A percentile compares a stretch with the other conserved stretches of the same genome.
phyloP scores from a whole-genome alignment of 768 basidiomycete species.

The Russula sp. region DNA sequence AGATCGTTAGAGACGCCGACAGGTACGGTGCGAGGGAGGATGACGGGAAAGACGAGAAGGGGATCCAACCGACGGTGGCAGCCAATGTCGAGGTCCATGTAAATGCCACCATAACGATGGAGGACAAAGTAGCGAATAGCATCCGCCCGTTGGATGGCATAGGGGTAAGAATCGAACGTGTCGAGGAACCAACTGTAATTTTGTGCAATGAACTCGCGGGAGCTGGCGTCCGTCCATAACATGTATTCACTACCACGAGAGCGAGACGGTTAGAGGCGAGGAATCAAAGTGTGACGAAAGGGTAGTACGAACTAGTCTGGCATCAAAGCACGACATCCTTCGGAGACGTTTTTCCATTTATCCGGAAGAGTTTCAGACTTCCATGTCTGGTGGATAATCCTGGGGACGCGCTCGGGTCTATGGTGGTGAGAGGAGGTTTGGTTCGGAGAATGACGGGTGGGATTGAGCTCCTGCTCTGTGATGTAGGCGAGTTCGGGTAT shows the following conservation, averaged over 20 bases:
- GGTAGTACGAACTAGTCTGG: slow-evolving; percentile 78
- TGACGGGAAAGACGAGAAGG: slow-evolving; percentile 76
- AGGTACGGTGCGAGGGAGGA: slow-evolving; percentile 92
- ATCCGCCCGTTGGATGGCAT: slow-evolving; percentile 92
- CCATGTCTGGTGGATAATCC: slow-evolving; percentile 98
- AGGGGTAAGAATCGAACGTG: slow-evolving; percentile 88
- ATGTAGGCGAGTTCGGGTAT: slow-evolving; percentile 77
- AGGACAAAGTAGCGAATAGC: slow-evolving; percentile 98
- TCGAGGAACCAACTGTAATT: slow-evolving; percentile 90
- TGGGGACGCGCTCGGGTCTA: slow-evolving; percentile 70
- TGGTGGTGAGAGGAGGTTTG: slow-evolving; percentile 59
- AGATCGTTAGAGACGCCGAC: slow-evolving; percentile 98
- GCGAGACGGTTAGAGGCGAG: slow-evolving; percentile 11
- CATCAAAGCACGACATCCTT: slow-evolving; percentile 86
- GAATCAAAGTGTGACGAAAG: not conserved
- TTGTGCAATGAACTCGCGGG: slow-evolving; percentile 82
- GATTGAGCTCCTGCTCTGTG: slow-evolving; percentile 65
- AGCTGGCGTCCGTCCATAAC: slow-evolving; percentile 92
- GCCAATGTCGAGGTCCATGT: slow-evolving; percentile 95
- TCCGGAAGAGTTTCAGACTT: slow-evolving; percentile 80
- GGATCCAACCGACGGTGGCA: slow-evolving; percentile 83
- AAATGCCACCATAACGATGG: slow-evolving; percentile 90
- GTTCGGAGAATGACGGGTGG: slow-evolving; percentile 45
- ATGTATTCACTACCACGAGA: slow-evolving; percentile 70
- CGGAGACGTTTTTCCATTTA: slow-evolving; percentile 73